Base-by-base conservation (phyloP, 2,329 filamentous ascomycete species). In the Sclerotinia spermophila region DNA sequence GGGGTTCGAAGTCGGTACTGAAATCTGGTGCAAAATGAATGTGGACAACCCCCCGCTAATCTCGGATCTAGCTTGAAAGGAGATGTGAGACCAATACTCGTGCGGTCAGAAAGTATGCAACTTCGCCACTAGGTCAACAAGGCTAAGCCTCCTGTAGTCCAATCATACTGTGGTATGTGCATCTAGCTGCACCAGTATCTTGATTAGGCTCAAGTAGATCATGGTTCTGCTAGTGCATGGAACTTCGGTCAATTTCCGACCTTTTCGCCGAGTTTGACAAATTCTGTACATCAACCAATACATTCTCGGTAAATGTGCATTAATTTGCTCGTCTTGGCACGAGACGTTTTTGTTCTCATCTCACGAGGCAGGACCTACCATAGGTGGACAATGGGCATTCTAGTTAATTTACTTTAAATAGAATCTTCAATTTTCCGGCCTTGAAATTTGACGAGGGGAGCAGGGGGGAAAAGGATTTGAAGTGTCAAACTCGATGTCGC, bases 1-100 rank as follows among this genome's bases (percentile, higher is more conserved):
- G 24, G 19, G 5, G 45, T 10, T 62, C 44, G 8, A 40, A 65
- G 33, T 65, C 61, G 61, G 61, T 65, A 65, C 61, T 65, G 61
- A 65, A 65, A 65, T 65, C 61, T 65, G 61, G 45, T 65, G 45
- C 45, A 38, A 64, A 51, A 65, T 65, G 61, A 51, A 65, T 65
- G 66, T 60, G 40, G 53, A 68, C 38, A 61, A 30, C 40, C 24
- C 66, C 65, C 66, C 66, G 40, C 53, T 48, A 61, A 51, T 58
- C 55, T 33, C 61, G 55, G 53, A 61, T 61, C 21, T 48, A 27
- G 40, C 53, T 42, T 51, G n/a, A 61, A 45, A 56, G 44, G 42
- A 61, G 17, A 38, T 38, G 35, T 68, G 55, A 68, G 66, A 68
- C 66, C 27, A 17, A 27, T 17, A 53, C 48, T 53, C 48, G 48